Evolutionary conservation across 345 rosid species (phyloP).

Genomic region (Syzygium grande): DNA sequence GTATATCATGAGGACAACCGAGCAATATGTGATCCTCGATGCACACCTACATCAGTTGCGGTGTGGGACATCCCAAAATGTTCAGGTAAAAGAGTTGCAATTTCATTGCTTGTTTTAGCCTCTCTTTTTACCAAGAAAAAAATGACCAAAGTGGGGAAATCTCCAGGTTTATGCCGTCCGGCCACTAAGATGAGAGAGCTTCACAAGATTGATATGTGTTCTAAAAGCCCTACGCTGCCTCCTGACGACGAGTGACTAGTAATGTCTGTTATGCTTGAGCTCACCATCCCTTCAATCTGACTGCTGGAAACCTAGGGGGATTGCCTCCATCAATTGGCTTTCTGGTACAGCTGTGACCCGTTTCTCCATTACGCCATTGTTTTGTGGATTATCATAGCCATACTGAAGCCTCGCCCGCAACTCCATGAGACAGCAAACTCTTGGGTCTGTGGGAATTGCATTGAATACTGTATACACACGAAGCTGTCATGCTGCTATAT

Average conservation of each 20-base stretch:
- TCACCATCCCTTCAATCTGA: neutral
- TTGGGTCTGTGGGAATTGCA: neutral
- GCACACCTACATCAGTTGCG: constrained; percentile 68
- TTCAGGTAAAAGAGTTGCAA: constrained; percentile 37
- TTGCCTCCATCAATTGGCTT: neutral
- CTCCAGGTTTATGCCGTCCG: constrained; percentile 68
- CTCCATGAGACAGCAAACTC: neutral
- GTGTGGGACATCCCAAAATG: constrained; percentile 91
- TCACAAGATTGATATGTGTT: constrained; percentile 52
- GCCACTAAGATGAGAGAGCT: constrained; percentile 50
- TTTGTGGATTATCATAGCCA: neutral
- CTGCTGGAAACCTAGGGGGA: neutral
- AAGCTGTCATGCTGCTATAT: neutral
- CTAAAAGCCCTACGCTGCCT: constrained; percentile 76
- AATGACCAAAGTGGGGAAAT: neutral
- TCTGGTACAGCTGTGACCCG: neutral
- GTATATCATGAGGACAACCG: constrained; percentile 70
- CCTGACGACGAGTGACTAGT: constrained; percentile 27
- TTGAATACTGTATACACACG: neutral
- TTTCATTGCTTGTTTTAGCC: neutral
- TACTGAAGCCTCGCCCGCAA: neutral
- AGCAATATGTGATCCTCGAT: constrained; percentile 69
- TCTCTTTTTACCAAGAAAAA: neutral
- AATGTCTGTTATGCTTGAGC: neutral
- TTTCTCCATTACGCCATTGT: neutral